Evolutionary conservation across 768 basidiomycete genomes (phyloP).

Genomic region (Termitomyces sp.): DNA sequence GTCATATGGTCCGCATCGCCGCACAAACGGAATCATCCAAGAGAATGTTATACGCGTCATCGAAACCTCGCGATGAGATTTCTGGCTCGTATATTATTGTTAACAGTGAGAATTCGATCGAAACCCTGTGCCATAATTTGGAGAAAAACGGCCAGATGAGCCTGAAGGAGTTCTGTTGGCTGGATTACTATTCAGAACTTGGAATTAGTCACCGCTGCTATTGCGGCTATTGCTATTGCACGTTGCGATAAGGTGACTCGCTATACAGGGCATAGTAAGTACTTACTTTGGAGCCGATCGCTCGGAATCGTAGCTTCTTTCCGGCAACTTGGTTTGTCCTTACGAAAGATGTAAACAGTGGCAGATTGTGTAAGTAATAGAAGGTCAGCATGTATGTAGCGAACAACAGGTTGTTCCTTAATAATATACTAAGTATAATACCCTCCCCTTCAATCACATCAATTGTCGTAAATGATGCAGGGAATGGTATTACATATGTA

Average conservation of each 20-base stretch:
- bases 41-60: neutral
- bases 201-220: no score
- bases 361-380: neutral
- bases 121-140: neutral
- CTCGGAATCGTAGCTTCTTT: neutral
- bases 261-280: no score
- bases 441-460: no score
- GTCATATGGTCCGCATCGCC: neutral
- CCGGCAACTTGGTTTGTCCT: neutral
- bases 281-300: no score
- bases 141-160: neutral
- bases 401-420: no score
- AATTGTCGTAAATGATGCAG: no score
- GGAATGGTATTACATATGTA: no score
- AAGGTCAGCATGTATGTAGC: neutral
- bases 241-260: neutral
- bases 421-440: no score
- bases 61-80: neutral
- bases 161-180: no score
- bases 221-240: neutral
- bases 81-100: no score
- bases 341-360: neutral
- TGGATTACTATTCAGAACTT: no score
- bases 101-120: neutral
- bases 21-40: neutral